A percentile compares a stretch with the other conserved stretches of the same genome.
Conservation (phyloP, 2,329 filamentous ascomycete genomes). For the Parastagonospora avenae region DNA sequence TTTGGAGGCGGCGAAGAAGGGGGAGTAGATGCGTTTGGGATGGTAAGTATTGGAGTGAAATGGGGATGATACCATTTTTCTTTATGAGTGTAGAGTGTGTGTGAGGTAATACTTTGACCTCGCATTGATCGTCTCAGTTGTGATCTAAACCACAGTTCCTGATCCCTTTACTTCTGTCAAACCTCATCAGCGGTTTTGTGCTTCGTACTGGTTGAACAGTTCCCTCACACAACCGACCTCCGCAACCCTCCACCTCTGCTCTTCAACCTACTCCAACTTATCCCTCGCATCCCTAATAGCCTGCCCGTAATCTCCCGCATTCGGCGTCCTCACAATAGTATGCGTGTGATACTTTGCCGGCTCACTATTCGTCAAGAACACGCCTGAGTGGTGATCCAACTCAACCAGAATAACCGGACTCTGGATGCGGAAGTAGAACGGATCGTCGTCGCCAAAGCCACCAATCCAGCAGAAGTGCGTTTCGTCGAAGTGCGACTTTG, state of each 20-base stretch:
- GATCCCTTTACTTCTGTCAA: too few relatives aligned
- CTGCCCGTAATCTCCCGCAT: constrained; percentile 76
- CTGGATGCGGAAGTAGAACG: constrained; percentile 80
- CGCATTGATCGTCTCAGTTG: too few relatives aligned
- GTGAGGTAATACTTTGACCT: too few relatives aligned
- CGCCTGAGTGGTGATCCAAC: constrained; percentile 80
- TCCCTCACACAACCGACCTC: too few relatives aligned
- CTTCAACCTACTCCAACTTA: constrained; percentile 15
- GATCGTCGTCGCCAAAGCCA: constrained; percentile 66
- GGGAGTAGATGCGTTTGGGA: not conserved
- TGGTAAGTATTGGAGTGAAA: too few relatives aligned
- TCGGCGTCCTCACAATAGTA: constrained; percentile 73
- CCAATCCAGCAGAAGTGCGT: constrained; percentile 85
- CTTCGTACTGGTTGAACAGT: too few relatives aligned
- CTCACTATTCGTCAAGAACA: constrained; percentile 74
- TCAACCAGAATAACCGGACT: constrained; percentile 76
- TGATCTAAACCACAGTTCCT: too few relatives aligned
- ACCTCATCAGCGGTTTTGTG: too few relatives aligned
- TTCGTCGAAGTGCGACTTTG: constrained; percentile 64
- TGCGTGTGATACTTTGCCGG: constrained; percentile 82
- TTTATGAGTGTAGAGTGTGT: too few relatives aligned
- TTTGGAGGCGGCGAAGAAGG: constrained; percentile 54
- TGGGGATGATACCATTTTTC: too few relatives aligned
- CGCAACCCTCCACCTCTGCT: too few relatives aligned
- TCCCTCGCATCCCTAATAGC: constrained; percentile 48